These are phyloP conservation scores for Xylariaceae sp. DNA, from an alignment of 2,329 filamentous ascomycete species.

Conservation along the genomic window DNA sequence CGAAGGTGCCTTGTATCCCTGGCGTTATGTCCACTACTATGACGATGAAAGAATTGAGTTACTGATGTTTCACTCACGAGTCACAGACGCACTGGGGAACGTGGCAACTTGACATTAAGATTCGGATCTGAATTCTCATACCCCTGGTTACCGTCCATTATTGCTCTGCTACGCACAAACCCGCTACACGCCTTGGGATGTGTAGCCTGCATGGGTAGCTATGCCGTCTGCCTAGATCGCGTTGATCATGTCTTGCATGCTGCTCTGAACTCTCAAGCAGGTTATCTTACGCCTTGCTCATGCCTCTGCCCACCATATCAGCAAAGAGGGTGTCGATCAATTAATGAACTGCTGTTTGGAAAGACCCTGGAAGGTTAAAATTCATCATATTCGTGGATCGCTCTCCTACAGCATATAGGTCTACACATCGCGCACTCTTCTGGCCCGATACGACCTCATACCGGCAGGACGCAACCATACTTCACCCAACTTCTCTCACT, in stretches of 20 bases:
- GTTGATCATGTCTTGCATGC: slow-evolving; percentile 35
- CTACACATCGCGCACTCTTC: slow-evolving; percentile 26
- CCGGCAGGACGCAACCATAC: slow-evolving; percentile 31
- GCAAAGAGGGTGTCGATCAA: slow-evolving; percentile 36
- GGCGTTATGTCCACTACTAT: slow-evolving; percentile 31
- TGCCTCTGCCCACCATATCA: slow-evolving; percentile 34
- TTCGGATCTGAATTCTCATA: slow-evolving; percentile 23
- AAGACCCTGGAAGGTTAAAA: no score
- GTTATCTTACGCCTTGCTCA: slow-evolving; percentile 37
- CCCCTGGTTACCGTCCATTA: slow-evolving; percentile 32
- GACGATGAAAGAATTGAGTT: slow-evolving; percentile 21
- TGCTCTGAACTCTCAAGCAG: slow-evolving; percentile 37
- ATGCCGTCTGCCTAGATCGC: slow-evolving; percentile 37
- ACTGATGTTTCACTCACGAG: slow-evolving; percentile 22
- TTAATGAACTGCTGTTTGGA: slow-evolving; percentile 36
- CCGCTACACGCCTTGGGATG: slow-evolving; percentile 36
- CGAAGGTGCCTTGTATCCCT: slow-evolving; percentile 30
- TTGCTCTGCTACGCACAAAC: slow-evolving; percentile 31
- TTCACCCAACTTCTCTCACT: slow-evolving; percentile 42
- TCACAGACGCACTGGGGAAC: slow-evolving; percentile 21
- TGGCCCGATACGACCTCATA: slow-evolving; percentile 23
- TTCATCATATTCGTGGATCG: no score
- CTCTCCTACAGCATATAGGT: slow-evolving; percentile 34
- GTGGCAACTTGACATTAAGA: slow-evolving; percentile 31
- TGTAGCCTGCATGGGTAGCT: slow-evolving; percentile 26